Evolutionary conservation across 2,329 filamentous ascomycete genomes (phyloP).

Genomic region (Apiospora malaysiana): DNA sequence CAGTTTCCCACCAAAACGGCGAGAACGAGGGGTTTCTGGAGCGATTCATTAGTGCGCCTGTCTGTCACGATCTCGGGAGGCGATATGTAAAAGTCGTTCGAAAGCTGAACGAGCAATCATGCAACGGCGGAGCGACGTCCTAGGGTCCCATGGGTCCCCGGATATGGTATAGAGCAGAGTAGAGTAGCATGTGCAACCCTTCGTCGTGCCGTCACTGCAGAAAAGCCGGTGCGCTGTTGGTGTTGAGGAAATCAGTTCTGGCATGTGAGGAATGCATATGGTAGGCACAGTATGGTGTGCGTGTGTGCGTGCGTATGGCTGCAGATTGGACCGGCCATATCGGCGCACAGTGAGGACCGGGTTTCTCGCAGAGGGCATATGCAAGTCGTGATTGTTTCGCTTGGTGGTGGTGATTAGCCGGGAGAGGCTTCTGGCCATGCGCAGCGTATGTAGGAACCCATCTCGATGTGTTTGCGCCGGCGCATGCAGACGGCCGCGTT

Average conservation of each 20-base stretch:
- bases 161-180: neutral
- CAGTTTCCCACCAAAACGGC: neutral
- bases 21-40: neutral
- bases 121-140: neutral
- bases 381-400: neutral
- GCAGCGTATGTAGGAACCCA: constrained; percentile 7
- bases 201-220: neutral
- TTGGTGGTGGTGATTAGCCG: constrained; percentile 11
- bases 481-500: constrained; percentile 10
- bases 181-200: constrained; percentile 2
- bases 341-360: neutral
- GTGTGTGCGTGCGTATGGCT: constrained; percentile 1
- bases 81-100: neutral
- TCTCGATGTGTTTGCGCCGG: constrained; percentile 13
- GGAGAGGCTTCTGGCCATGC: constrained; percentile 5
- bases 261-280: constrained; percentile 7
- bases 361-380: neutral
- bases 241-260: constrained; percentile 6
- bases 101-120: neutral
- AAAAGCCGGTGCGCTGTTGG: neutral
- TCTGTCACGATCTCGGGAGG: neutral
- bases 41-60: neutral
- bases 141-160: no score
- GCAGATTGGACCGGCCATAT: constrained; percentile 17
- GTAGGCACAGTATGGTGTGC: neutral